Evolutionary conservation across 2,329 filamentous ascomycete species (phyloP), one percentile per base, ranked within the genome.

Genomic region (Fusarium siculi): DNA sequence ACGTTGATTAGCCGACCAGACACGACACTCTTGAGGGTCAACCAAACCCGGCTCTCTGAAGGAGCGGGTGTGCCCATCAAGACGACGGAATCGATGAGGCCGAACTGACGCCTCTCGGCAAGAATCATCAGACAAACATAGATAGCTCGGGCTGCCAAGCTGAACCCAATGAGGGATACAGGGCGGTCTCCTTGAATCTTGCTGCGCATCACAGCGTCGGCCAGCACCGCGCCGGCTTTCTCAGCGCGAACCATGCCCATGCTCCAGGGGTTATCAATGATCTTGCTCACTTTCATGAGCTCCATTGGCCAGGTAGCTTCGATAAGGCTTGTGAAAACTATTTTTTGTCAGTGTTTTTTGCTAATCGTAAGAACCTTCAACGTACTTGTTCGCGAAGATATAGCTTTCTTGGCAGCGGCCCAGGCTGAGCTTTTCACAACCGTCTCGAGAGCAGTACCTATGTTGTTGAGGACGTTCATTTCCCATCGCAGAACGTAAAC

Each of bases 1-100:
- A 96, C 94, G 76, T 98, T 98, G 78, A 98, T 88, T n/a, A 98
- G 86, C 28, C 95, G 90, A 1, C 95, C 95, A 44, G 90, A 88
- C 8, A 97, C 94, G 5, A 96, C 93, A 66, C 90, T 92, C 71
- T 93, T 91, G 78, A 97, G 88, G 10, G 90, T 87, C 34, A 92
- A 87, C 95, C 96, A 98, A 59, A 93, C 90, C 12, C 87, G 86
- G 5, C 87, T 87, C 28, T 92, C 88, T 3, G 93, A 90, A 1
- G 95, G 94, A 10, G 92, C 91, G 0, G 96, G 95, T 0, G 93
- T 88, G 4, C 96, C 96, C 80, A 98, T 94, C 59, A 98, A 80
- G 32, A 97, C 90, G 4, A 93, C 95, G 39, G 93, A 94, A 78
- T 98, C 96, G 18, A 99, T 86, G 7, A 97, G 81, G 0, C 96